phyloP scores from a whole-genome alignment of 108 stramenopile species.

The Skeletonema costatum region DNA sequence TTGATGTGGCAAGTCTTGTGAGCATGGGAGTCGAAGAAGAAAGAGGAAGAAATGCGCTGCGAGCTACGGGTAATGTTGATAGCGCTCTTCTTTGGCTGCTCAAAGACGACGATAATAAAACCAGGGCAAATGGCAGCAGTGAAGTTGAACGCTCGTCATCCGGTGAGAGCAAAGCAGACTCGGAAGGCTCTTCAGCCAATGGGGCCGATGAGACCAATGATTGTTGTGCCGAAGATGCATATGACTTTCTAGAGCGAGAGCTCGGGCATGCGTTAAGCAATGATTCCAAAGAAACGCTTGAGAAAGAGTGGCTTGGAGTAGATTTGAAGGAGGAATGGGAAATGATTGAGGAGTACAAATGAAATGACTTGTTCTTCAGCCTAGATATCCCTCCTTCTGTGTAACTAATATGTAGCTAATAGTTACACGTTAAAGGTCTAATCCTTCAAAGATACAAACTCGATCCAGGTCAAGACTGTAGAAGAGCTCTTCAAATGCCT shows the following conservation, averaged over 20 bases:
- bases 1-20: slow-evolving; percentile 22
- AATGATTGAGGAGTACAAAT: slow-evolving; percentile 11
- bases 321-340: slow-evolving; percentile 32
- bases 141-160: not conserved
- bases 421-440: too few relatives aligned
- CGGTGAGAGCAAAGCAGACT: not conserved
- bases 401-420: too few relatives aligned
- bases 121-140: not conserved
- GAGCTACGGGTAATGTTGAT: slow-evolving; percentile 20
- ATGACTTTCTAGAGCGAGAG: slow-evolving; percentile 21
- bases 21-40: slow-evolving; percentile 30
- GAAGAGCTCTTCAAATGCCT: slow-evolving; percentile 6
- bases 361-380: too few relatives aligned
- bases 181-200: not conserved
- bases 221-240: not conserved
- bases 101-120: slow-evolving; percentile 1
- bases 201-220: slow-evolving; percentile 1
- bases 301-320: slow-evolving; percentile 27
- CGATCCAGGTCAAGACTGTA: slow-evolving; percentile 1
- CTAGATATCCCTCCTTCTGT: too few relatives aligned
- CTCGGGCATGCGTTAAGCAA: slow-evolving; percentile 16
- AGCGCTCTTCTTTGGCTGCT: slow-evolving; percentile 11
- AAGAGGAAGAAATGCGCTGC: slow-evolving; percentile 8
- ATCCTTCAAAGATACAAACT: not conserved
- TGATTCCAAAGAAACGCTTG: slow-evolving; percentile 15